Evolutionary conservation across 768 basidiomycete genomes (phyloP), one percentile per base, ranked within the genome.

Genomic region (Termitomyces sp.): DNA sequence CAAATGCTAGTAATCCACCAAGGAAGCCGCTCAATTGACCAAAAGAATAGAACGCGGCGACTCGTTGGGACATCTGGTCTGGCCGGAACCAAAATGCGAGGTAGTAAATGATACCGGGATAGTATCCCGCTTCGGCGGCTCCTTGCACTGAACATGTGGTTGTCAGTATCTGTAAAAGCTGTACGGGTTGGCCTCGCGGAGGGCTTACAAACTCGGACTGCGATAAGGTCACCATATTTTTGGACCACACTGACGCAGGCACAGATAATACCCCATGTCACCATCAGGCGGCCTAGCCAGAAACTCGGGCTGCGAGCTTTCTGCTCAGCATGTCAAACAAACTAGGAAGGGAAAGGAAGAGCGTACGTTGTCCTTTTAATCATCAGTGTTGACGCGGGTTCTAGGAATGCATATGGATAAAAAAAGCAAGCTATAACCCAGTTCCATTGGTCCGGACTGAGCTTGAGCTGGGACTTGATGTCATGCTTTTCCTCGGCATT

Each of bases 81-180:
- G 61, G 58, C 6, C 55, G 58, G 55, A 59, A 62, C 61, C 61
- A 62, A 55, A 62, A 62, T 11, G 61, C 61, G 24, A 62, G 61
- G 33, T 62, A 62, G 33, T 62, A 62, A 9, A 62, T 62, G 15
- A 62, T 34, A 42, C 58, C 57, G n/a, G 61, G 61, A 50, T 59
- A 62, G 46, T 62, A 62, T n/a, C 61, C 61, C 15, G 61, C 61
- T 56, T 62, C 61, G n/a, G 61, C 61, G 7, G 50, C 58, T 59
- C 61, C 61, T 2, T 59, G 51, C n/a, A 62, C 61, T 62, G 20
- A 30, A 42, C 9, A 53, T 47, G 16, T 22, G 24, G 13, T 37
- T 3, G 44, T 51, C 30, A 56, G 36, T 12, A 30, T 33, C n/a
- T 20, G 27, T 27, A 6, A 16, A 47, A 18, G n/a, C 31, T 5